These are phyloP conservation scores for Prunus yedoensis DNA, from an alignment of 331 rosid genomes.

Conservation along the genomic window DNA sequence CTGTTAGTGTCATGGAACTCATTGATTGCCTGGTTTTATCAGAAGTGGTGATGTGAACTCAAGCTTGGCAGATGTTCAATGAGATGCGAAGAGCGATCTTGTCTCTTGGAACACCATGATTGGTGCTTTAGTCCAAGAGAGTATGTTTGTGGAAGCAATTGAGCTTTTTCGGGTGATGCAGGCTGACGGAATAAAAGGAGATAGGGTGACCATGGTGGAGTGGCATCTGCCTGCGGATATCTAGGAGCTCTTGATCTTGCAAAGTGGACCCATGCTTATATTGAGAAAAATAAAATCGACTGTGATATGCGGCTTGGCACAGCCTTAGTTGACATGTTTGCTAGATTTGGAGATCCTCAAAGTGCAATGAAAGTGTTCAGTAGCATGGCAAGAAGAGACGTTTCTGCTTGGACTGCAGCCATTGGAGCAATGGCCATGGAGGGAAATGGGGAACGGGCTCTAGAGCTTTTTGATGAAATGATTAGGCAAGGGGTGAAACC, in stretches of 20 bases:
- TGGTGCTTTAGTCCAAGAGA: slow-evolving; percentile 58
- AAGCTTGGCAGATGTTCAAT: slow-evolving; percentile 54
- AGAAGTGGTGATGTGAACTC: slow-evolving; percentile 52
- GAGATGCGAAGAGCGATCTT: slow-evolving; percentile 58
- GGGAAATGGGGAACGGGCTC: slow-evolving; percentile 61
- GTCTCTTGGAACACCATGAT: slow-evolving; percentile 87
- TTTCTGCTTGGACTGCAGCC: slow-evolving; percentile 84
- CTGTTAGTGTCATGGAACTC: slow-evolving; percentile 75
- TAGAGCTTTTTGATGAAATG: slow-evolving; percentile 63
- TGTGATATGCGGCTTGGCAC: slow-evolving; percentile 73
- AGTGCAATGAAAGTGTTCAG: slow-evolving; percentile 58
- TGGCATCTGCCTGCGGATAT: slow-evolving; percentile 81
- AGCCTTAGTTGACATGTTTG: slow-evolving; percentile 79
- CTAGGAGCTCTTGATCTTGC: slow-evolving; percentile 71
- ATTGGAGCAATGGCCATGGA: slow-evolving; percentile 76
- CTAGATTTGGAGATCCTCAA: slow-evolving; percentile 66
- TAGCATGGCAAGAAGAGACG: slow-evolving; percentile 51
- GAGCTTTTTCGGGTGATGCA: slow-evolving; percentile 70
- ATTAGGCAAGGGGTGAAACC: slow-evolving; percentile 58
- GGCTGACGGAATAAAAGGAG: slow-evolving; percentile 49
- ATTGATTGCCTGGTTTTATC: slow-evolving; percentile 63
- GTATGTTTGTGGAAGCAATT: slow-evolving; percentile 69
- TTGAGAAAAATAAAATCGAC: slow-evolving; percentile 43
- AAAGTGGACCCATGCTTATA: slow-evolving; percentile 58
- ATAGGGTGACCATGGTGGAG: slow-evolving; percentile 74